phyloP scores from a whole-genome alignment of 2,329 filamentous ascomycete species.

The Cordyceps sp. region DNA sequence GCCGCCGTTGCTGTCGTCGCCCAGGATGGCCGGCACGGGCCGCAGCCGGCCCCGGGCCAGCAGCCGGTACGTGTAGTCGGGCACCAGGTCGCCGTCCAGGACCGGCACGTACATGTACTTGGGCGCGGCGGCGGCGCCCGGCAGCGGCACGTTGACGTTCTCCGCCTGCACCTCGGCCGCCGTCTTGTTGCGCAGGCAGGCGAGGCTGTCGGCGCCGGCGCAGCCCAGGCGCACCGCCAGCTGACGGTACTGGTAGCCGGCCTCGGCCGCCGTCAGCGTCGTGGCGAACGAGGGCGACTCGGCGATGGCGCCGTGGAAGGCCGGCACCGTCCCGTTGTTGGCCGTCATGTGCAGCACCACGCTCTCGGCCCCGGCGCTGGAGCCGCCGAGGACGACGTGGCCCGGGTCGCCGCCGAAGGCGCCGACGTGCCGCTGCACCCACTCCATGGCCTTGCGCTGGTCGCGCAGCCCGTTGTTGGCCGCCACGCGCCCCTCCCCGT shows the following conservation, averaged over 20 bases:
- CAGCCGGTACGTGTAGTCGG: slow-evolving; percentile 29
- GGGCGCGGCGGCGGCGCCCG: slow-evolving; percentile 15
- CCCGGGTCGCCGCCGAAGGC: slow-evolving; percentile 53
- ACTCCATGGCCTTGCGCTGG: slow-evolving; percentile 51
- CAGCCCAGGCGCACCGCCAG: slow-evolving; percentile 27
- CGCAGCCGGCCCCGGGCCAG: slow-evolving; percentile 33
- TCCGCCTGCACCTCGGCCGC: slow-evolving; percentile 22
- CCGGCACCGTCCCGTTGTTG: slow-evolving; percentile 31
- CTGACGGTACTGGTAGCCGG: slow-evolving; percentile 34
- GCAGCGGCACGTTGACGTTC: slow-evolving; percentile 21
- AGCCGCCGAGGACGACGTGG: slow-evolving; percentile 53
- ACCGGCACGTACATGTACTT: slow-evolving; percentile 37
- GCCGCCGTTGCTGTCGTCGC: slow-evolving; percentile 21
- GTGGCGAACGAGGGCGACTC: slow-evolving; percentile 35
- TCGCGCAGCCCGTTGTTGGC: slow-evolving; percentile 56
- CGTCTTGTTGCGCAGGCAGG: slow-evolving; percentile 27
- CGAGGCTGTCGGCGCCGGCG: slow-evolving; percentile 18
- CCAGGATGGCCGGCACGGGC: slow-evolving; percentile 33
- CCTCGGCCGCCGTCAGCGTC: slow-evolving; percentile 25
- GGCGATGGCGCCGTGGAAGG: slow-evolving; percentile 31
- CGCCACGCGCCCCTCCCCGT: slow-evolving; percentile 18
- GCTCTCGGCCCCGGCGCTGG: slow-evolving; percentile 49
- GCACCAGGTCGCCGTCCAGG: slow-evolving; percentile 35
- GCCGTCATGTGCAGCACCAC: slow-evolving; percentile 47
- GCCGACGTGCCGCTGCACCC: slow-evolving; percentile 50